Evolutionary conservation across 1,284 basidiomycete genomes (phyloP), one percentile per base, ranked within the genome.

Genomic region (Trametes pubescens): DNA sequence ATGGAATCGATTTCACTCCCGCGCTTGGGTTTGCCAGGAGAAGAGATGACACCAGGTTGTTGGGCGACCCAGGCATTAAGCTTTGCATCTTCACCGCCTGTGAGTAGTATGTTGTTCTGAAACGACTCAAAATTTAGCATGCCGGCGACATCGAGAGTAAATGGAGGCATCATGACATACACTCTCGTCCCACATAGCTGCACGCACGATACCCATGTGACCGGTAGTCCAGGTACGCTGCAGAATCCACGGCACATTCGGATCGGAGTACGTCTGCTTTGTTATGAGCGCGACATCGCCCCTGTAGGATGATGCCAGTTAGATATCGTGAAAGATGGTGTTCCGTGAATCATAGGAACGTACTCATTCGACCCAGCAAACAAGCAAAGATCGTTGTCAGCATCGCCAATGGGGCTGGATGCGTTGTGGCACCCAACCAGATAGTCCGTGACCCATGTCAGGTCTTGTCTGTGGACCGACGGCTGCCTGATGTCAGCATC

Each of bases 391-490:
- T 75, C 76, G 53, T 74, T 76, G 54, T 74, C 73, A 22, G 67
- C 62, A 13, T 70, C 70, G 2, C 71, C 69, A 14, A 71, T 65
- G 35, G 73, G 64, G 43, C 44, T 58, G 11, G 63, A 52, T 37
- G 63, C 62, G 51, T 73, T 75, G 65, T 79, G 77, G 56, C 75
- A 76, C 5, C 78, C 77, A 61, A 80, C 74, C 51, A 79, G 66
- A 64, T 80, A 80, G 69, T 80, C 78, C 8, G 79, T 79, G n/a
- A 78, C 74, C 79, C 79, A 80, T 21, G 76, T 78, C 18, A 74
- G 60, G 38, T 74, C 71, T 54, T 74, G 74, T 29, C 73, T 71
- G 62, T 79, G 78, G 18, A 78, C 66, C 10, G 78, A 77, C 8
- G 78, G 78, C 22, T 72, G 71, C 11, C 78, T 76, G 55, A 80